Conservation (phyloP, 2,329 filamentous ascomycete genomes). For the Tolypocladium inflatum region DNA sequence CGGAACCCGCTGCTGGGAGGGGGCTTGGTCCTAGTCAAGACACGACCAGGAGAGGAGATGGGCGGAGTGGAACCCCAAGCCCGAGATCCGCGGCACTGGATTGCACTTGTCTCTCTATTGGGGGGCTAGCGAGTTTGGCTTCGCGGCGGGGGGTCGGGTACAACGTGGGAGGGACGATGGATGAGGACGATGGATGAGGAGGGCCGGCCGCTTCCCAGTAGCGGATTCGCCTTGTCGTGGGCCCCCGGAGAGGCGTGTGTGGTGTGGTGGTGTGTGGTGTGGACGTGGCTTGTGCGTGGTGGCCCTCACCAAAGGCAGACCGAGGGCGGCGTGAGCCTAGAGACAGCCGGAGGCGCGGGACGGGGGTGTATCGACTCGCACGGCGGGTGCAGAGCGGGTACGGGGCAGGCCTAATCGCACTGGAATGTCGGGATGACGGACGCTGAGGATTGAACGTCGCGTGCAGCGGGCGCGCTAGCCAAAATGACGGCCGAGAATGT, state of each 20-base stretch:
- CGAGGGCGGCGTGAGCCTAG: neutral
- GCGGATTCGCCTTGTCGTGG: neutral
- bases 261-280: neutral
- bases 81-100: slow-evolving; percentile 23
- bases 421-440: slow-evolving; percentile 1
- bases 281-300: neutral
- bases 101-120: slow-evolving; percentile 18
- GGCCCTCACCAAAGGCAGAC: neutral
- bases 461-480: neutral
- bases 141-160: slow-evolving; percentile 8
- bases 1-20: neutral
- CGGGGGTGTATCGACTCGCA: neutral
- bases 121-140: slow-evolving; percentile 15
- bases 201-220: neutral
- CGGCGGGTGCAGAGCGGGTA: neutral
- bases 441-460: neutral
- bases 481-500: neutral
- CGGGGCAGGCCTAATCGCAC: neutral
- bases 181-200: neutral
- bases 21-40: neutral
- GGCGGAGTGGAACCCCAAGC: slow-evolving; percentile 11
- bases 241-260: neutral
- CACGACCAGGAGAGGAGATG: slow-evolving; percentile 4
- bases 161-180: slow-evolving; percentile 9
- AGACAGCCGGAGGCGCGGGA: neutral